Percentiles rank a stretch among this genome's conserved stretches.
These are phyloP conservation scores for Sordaria brevicollis DNA, from an alignment of 495 filamentous ascomycete genomes.

Conservation along the genomic window DNA sequence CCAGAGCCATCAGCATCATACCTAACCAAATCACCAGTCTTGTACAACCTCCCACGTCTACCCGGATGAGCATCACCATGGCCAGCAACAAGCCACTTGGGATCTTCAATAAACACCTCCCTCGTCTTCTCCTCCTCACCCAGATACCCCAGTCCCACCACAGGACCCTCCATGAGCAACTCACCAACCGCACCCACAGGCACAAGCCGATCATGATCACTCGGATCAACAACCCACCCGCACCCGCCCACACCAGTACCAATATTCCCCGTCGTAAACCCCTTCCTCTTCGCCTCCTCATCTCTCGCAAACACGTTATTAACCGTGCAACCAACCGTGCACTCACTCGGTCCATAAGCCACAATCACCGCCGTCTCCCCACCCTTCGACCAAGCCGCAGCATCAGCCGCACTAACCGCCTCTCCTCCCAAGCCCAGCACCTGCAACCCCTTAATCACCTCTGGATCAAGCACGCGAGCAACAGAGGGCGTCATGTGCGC, in stretches of 20 bases:
- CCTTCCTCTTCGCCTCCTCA: constrained; percentile 11
- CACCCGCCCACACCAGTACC: constrained; percentile 33
- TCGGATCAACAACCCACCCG: constrained; percentile 48
- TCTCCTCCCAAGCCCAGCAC: constrained; percentile 34
- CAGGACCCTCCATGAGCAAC: constrained; percentile 50
- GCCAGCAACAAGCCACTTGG: constrained; percentile 37
- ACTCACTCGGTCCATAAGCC: constrained; percentile 49
- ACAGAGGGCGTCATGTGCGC: constrained; percentile 44
- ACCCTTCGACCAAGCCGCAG: constrained; percentile 23
- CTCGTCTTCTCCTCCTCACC: constrained; percentile 32
- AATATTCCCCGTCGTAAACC: constrained; percentile 23
- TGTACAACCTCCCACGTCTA: constrained; percentile 48
- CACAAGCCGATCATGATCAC: constrained; percentile 40
- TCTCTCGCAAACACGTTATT: constrained; percentile 24
- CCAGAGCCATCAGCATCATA: constrained; percentile 47
- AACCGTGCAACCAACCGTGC: constrained; percentile 38
- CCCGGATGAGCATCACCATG: constrained; percentile 22
- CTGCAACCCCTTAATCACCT: constrained; percentile 26
- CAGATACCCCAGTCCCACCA: constrained; percentile 42
- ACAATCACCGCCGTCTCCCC: constrained; percentile 35
- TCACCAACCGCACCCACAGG: constrained; percentile 53
- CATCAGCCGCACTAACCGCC: constrained; percentile 26
- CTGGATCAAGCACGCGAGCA: constrained; percentile 36
- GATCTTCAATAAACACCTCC: constrained; percentile 38
- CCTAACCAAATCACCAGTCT: constrained; percentile 55